A percentile compares a stretch with the other conserved stretches of the same genome.
These are phyloP conservation scores for Daldinia eschscholtzii DNA, from an alignment of 2,329 filamentous ascomycete species.

Conservation along the genomic window DNA sequence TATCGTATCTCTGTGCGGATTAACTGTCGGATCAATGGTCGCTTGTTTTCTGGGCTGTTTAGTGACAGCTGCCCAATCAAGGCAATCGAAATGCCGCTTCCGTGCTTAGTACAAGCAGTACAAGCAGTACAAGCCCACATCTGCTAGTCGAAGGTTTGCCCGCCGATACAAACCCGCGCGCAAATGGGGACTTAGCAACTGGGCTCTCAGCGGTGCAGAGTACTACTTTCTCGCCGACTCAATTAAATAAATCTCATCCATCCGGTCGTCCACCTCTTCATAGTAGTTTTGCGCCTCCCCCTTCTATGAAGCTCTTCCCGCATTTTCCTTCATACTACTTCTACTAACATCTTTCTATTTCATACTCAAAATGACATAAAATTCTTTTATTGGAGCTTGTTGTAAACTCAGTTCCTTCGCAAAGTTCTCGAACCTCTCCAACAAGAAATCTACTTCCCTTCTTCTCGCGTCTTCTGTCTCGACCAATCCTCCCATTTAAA, in stretches of 20 bases:
- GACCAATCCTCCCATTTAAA: constrained; percentile 30
- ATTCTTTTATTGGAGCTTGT: constrained; percentile 47
- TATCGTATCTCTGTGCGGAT: constrained; percentile 39
- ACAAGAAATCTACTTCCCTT: constrained; percentile 40
- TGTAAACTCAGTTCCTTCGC: constrained; percentile 40
- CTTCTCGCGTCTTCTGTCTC: constrained; percentile 26
- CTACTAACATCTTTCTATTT: constrained; percentile 37
- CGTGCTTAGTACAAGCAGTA: constrained; percentile 16
- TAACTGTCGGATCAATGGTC: constrained; percentile 42
- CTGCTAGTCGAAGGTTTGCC: constrained; percentile 29
- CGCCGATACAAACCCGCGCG: constrained; percentile 41
- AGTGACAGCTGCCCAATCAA: constrained; percentile 28
- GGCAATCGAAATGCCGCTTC: constrained; percentile 28
- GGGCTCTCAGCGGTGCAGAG: constrained; percentile 17
- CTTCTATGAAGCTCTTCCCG: constrained; percentile 38
- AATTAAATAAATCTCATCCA: constrained; percentile 42
- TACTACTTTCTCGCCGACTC: constrained; percentile 32
- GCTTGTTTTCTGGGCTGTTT: constrained; percentile 11
- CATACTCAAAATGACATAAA: constrained; percentile 51
- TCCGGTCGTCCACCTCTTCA: constrained; percentile 26
- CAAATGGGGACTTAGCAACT: constrained; percentile 35
- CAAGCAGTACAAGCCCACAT: constrained; percentile 28
- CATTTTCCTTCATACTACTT: constrained; percentile 38
- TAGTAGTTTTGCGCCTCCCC: constrained; percentile 45
- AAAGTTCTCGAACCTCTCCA: constrained; percentile 27